Conservation (phyloP, 2,329 filamentous ascomycete genomes). For the Talaromyces sp. region DNA sequence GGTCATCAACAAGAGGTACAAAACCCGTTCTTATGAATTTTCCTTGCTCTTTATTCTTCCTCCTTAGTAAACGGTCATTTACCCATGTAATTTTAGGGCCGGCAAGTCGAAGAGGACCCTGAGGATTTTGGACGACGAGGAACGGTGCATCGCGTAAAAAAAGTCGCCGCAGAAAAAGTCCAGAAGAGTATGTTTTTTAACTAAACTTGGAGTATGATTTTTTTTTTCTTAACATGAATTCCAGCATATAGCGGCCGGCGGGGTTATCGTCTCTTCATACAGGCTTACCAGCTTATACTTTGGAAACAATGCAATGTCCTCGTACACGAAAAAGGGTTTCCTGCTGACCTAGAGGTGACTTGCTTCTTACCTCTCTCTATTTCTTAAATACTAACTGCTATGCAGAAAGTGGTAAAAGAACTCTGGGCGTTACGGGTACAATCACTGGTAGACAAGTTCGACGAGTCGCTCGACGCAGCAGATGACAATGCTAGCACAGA, state of each 20-base stretch:
- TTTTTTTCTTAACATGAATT: not conserved
- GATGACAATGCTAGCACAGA: conserved; percentile 33
- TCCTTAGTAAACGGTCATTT: not conserved
- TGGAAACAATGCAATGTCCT: conserved; percentile 76
- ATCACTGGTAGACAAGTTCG: conserved; percentile 46
- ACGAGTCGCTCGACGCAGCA: conserved; percentile 26
- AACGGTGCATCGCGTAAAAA: conserved; percentile 52
- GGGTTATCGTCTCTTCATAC: conserved; percentile 73
- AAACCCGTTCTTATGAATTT: conserved; percentile 11
- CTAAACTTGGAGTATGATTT: not conserved
- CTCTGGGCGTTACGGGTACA: conserved; percentile 76
- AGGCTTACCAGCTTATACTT: conserved; percentile 77
- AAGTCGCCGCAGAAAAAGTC: conserved; percentile 49
- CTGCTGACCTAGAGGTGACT: conserved; percentile 65
- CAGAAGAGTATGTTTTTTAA: conserved; percentile 37
- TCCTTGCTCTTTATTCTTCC: not conserved
- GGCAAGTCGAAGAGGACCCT: conserved; percentile 54
- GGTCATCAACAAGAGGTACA: conserved; percentile 73
- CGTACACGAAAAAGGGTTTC: conserved; percentile 60
- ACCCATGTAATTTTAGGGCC: conserved; percentile 23
- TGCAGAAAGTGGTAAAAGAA: conserved; percentile 63
- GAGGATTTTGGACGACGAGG: conserved; percentile 64
- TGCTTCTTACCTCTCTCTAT: not conserved
- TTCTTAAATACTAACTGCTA: not conserved
- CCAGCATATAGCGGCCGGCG: conserved; percentile 56